Conservation (phyloP, 164 flowering plant genomes). For the Platanus orientalis region DNA sequence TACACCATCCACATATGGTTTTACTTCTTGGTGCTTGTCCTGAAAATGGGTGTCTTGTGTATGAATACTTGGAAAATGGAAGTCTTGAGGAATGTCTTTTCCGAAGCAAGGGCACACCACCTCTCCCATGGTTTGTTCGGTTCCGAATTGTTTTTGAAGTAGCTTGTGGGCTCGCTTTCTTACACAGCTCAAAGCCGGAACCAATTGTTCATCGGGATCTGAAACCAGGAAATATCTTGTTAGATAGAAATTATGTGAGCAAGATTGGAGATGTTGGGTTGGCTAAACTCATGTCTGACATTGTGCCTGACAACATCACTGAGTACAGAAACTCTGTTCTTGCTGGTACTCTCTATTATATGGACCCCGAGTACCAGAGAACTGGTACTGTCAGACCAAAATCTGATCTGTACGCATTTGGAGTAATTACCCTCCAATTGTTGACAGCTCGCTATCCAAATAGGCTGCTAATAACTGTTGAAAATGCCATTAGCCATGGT, state of each 20-base stretch:
- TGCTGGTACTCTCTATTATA: slow-evolving; percentile 73
- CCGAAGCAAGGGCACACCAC: slow-evolving; percentile 29
- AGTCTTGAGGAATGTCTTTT: slow-evolving; percentile 62
- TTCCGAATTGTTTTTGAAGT: slow-evolving; percentile 62
- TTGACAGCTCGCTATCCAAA: slow-evolving; percentile 54
- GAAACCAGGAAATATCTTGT: slow-evolving; percentile 79
- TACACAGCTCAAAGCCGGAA: slow-evolving; percentile 71
- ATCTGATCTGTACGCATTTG: slow-evolving; percentile 82
- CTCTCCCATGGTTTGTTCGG: slow-evolving; percentile 75
- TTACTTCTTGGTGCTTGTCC: slow-evolving; percentile 87
- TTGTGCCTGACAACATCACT: slow-evolving; percentile 68
- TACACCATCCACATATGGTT: slow-evolving; percentile 72
- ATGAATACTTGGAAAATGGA: slow-evolving; percentile 85
- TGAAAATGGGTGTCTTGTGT: slow-evolving; percentile 67
- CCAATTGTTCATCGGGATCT: slow-evolving; percentile 80
- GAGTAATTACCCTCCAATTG: slow-evolving; percentile 64
- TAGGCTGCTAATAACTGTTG: slow-evolving; percentile 42
- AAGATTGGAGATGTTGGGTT: slow-evolving; percentile 85
- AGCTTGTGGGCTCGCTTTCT: slow-evolving; percentile 80
- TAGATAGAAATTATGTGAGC: slow-evolving; percentile 60
- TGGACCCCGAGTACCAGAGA: slow-evolving; percentile 93
- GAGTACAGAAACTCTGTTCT: slow-evolving; percentile 57
- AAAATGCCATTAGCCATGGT: slow-evolving; percentile 44
- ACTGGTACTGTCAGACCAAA: slow-evolving; percentile 84
- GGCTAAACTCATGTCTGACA: slow-evolving; percentile 58